A percentile compares a stretch with the other conserved stretches of the same genome.
Evolutionary conservation across 1,284 basidiomycete species (phyloP).

Genomic region (Cutaneotrichosporon arboriforme): DNA sequence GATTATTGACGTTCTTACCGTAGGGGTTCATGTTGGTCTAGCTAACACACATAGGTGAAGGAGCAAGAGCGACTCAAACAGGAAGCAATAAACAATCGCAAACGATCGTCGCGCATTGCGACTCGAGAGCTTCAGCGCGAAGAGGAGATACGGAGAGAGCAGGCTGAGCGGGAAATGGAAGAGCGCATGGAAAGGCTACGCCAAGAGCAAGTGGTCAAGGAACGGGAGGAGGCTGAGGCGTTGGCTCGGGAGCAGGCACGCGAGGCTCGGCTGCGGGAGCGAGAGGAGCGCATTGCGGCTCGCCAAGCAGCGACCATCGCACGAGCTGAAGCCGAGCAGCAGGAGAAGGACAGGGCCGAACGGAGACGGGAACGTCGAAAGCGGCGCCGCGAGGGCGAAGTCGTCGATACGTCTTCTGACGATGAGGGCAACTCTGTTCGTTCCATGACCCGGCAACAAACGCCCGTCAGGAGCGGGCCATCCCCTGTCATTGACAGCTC

Average conservation of each 20-base stretch:
- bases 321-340: conserved; percentile 37
- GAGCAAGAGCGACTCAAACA: conserved; percentile 48
- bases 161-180: conserved; percentile 48
- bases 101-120: conserved; percentile 53
- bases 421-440: conserved; percentile 9
- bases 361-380: conserved; percentile 38
- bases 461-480: not conserved
- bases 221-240: conserved; percentile 37
- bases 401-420: conserved; percentile 15
- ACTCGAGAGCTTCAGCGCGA: conserved; percentile 52
- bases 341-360: conserved; percentile 34
- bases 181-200: conserved; percentile 49
- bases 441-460: not conserved
- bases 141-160: conserved; percentile 44
- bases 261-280: conserved; percentile 45
- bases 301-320: conserved; percentile 45
- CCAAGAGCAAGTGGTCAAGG: conserved; percentile 36
- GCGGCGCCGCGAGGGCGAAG: conserved; percentile 33
- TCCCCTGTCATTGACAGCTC: not conserved
- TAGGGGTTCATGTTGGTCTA: conserved; percentile 16
- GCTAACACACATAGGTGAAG: conserved; percentile 26
- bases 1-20: conserved; percentile 48
- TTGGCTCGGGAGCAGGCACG: conserved; percentile 46
- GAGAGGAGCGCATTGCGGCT: conserved; percentile 48
- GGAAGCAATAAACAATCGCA: conserved; percentile 50